These are phyloP conservation scores for Nitzschia palea DNA, from an alignment of 108 stramenopile genomes.

Conservation along the genomic window DNA sequence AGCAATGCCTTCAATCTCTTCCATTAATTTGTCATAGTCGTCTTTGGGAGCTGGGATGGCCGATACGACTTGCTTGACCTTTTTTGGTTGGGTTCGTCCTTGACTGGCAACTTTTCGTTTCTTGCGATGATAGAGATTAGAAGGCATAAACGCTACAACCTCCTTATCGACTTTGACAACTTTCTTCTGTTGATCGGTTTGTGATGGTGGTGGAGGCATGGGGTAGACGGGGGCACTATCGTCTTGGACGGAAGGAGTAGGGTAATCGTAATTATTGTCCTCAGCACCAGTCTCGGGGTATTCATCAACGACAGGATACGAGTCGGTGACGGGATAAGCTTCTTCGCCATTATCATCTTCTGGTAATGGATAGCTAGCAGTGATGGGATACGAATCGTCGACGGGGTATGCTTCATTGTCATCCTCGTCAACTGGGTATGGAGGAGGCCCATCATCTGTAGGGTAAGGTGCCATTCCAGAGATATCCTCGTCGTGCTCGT, in stretches of 20 bases:
- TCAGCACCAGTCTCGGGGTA: background rate
- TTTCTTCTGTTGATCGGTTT: conserved; percentile 36
- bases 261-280: background rate
- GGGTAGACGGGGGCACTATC: background rate
- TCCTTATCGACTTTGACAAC: conserved; percentile 68
- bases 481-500: conserved; percentile 7
- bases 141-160: conserved; percentile 72
- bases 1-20: conserved; percentile 25
- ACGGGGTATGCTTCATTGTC: conserved; percentile 22
- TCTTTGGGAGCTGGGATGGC: conserved; percentile 7
- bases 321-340: conserved; percentile 34
- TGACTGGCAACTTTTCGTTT: conserved; percentile 27
- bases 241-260: background rate
- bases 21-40: conserved; percentile 57
- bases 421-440: conserved; percentile 24
- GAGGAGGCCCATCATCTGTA: conserved; percentile 1
- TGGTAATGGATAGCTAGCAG: conserved; percentile 36
- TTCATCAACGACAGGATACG: conserved; percentile 28
- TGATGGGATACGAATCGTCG: conserved; percentile 19
- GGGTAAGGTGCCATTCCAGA: conserved; percentile 11
- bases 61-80: background rate
- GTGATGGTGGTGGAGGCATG: background rate
- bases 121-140: conserved; percentile 44
- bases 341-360: conserved; percentile 12
- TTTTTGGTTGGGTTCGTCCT: conserved; percentile 13